Evolutionary conservation across 495 filamentous ascomycete genomes (phyloP).

Genomic region (Daldinia loculata): DNA sequence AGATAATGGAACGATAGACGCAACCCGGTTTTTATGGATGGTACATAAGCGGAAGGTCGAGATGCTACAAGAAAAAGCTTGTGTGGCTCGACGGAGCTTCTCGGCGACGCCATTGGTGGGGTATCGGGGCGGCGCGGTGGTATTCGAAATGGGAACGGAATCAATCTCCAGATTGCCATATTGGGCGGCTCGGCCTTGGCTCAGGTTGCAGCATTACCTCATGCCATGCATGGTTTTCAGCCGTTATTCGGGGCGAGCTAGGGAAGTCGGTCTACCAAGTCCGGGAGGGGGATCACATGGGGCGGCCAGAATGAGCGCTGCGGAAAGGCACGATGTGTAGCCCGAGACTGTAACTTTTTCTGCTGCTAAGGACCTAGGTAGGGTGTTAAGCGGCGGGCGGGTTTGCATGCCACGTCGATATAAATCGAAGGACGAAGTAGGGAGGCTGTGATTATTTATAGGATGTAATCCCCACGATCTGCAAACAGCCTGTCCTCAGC

Average conservation of each 20-base stretch:
- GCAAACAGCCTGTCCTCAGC: constrained; percentile 21
- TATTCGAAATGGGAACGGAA: constrained; percentile 12
- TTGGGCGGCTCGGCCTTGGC: constrained; percentile 11
- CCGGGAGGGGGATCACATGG: constrained; percentile 29
- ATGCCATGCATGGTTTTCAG: neutral
- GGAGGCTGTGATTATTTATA: constrained; percentile 17
- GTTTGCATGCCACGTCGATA: neutral
- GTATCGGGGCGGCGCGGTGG: neutral
- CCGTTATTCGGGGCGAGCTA: constrained; percentile 22
- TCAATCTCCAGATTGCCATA: constrained; percentile 10
- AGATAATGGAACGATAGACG: neutral
- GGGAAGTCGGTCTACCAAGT: constrained; percentile 30
- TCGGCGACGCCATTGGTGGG: neutral
- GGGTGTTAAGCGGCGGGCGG: constrained; percentile 6
- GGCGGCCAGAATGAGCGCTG: neutral
- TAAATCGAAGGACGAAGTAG: neutral
- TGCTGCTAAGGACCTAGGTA: neutral
- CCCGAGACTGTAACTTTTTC: constrained; percentile 17
- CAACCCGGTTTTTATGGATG: neutral
- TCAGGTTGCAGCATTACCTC: neutral
- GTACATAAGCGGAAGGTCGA: constrained; percentile 1
- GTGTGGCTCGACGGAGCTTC: neutral
- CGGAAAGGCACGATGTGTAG: neutral
- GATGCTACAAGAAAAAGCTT: neutral
- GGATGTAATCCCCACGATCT: constrained; percentile 11